Evolutionary conservation across 441 rosid genomes (phyloP).

Genomic region (Eutrema salsugineum): DNA sequence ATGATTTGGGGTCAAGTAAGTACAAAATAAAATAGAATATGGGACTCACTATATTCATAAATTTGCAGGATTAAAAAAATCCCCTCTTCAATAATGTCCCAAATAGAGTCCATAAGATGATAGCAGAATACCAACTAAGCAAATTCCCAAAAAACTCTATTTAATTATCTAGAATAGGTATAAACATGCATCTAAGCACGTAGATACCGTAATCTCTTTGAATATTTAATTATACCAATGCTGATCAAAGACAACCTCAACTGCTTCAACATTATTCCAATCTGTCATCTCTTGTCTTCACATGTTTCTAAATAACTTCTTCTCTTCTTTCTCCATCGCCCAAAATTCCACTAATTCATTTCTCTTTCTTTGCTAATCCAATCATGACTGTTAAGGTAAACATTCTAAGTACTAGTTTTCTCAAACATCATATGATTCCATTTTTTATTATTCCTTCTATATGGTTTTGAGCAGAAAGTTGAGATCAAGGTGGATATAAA

Average conservation of each 20-base stretch:
- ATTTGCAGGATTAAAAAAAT: constrained; percentile 5
- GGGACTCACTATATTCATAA: neutral
- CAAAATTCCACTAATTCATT: neutral
- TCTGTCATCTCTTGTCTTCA: constrained; percentile 24
- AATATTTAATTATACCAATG: constrained; percentile 14
- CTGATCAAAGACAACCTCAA: constrained; percentile 19
- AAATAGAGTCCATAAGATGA: constrained; percentile 15
- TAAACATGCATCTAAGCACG: constrained; percentile 25
- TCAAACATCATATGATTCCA: neutral
- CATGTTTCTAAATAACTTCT: constrained; percentile 3
- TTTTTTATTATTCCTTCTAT: neutral
- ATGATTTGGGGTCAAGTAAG: neutral
- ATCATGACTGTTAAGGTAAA: constrained; percentile 34
- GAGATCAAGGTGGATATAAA: constrained; percentile 27
- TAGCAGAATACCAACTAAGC: constrained; percentile 23
- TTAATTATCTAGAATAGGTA: neutral
- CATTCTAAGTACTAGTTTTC: constrained; percentile 2
- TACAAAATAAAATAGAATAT: constrained; percentile 4
- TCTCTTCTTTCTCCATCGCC: constrained; percentile 11
- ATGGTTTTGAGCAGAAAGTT: constrained; percentile 19
- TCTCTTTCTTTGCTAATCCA: constrained; percentile 9
- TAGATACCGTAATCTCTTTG: neutral
- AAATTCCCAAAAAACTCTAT: constrained; percentile 10
- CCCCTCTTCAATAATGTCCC: constrained; percentile 12
- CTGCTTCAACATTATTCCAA: constrained; percentile 25